Base-by-base conservation (phyloP, 768 basidiomycete species). In the Lactarius trivialis region DNA sequence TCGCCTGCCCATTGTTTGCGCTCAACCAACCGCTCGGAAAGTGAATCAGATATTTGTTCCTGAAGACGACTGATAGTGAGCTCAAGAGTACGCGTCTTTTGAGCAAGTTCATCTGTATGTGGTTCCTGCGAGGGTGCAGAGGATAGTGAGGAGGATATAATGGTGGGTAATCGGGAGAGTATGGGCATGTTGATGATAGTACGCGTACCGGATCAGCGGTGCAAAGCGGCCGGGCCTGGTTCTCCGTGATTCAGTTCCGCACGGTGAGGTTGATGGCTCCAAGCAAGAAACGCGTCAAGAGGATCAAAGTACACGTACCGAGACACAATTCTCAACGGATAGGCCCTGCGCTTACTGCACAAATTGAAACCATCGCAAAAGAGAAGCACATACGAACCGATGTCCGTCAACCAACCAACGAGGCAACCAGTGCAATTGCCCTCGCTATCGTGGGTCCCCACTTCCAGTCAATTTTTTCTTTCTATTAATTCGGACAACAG, bases 271-370 rank as follows among this genome's bases (percentile, higher is more conserved):
- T 8, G 8, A 88, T 88, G 86, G 82, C 85, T 54, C 84, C 82
- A 58, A 79, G 79, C 64, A 82, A 55, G 54, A 64, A 81, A 72
- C 79, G 82, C 62, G 76, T 78, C 9, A 80, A 81, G 64, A 73
- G 76, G 37, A 79, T 89, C 55, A 83, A 81, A 70, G 71, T 89
- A 67, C 80, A 81, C 58, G 89, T 89, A 56, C 89, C 89, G 21
- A 78, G 86, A 60, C 88, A 90, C 66, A 86, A 88, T 71, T 82
- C 89, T 0, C 89, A 90, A 70, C 79, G 82, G 17, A 81, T 89
- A 60, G 85, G 85, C 2, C 77, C 80, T 61, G 85, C 87, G 39
- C 77, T 91, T 28, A 78, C 77, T 28, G 74, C 78, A 30, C 80
- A 86, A 65, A 82, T 90, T 24, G 79, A 85, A 65, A 72, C 71